Evolutionary conservation across 306 rosid genomes (phyloP).

Genomic region (Mimosa pudica): DNA sequence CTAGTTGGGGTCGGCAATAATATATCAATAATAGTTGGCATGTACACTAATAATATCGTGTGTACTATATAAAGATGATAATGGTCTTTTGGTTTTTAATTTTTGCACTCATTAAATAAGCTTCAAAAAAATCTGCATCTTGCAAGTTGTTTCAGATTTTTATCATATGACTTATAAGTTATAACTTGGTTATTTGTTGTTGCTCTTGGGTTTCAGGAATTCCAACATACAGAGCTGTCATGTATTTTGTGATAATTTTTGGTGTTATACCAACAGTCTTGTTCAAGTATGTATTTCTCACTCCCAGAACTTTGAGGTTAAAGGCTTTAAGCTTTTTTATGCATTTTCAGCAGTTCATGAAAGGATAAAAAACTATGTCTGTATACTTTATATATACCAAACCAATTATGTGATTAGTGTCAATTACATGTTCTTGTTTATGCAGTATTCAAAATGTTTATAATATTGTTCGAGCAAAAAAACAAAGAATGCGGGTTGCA

Average conservation of each 20-base stretch:
- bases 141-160: slow-evolving; percentile 16
- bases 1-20: too few species aligned
- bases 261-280: slow-evolving; percentile 79
- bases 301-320: slow-evolving; percentile 24
- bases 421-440: slow-evolving; percentile 36
- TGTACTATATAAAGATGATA: background rate
- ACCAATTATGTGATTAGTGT: slow-evolving; percentile 21
- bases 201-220: slow-evolving; percentile 54
- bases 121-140: slow-evolving; percentile 18
- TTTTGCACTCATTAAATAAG: slow-evolving; percentile 9
- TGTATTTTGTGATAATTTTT: slow-evolving; percentile 68
- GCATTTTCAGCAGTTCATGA: slow-evolving; percentile 1
- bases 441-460: slow-evolving; percentile 75
- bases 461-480: slow-evolving; percentile 83
- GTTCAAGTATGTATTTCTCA: slow-evolving; percentile 62
- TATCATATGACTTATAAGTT: slow-evolving; percentile 9
- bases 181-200: slow-evolving; percentile 26
- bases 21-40: too few species aligned
- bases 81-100: background rate
- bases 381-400: slow-evolving; percentile 11
- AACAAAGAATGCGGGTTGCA: slow-evolving; percentile 75
- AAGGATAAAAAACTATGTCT: slow-evolving; percentile 8
- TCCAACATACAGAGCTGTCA: slow-evolving; percentile 48
- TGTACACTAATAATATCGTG: background rate
- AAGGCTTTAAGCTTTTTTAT: slow-evolving; percentile 23